Percentiles rank a stretch among this genome's conserved stretches.
These are phyloP conservation scores for Fusarium sp. DNA, from an alignment of 2,329 filamentous ascomycete species.

Conservation along the genomic window DNA sequence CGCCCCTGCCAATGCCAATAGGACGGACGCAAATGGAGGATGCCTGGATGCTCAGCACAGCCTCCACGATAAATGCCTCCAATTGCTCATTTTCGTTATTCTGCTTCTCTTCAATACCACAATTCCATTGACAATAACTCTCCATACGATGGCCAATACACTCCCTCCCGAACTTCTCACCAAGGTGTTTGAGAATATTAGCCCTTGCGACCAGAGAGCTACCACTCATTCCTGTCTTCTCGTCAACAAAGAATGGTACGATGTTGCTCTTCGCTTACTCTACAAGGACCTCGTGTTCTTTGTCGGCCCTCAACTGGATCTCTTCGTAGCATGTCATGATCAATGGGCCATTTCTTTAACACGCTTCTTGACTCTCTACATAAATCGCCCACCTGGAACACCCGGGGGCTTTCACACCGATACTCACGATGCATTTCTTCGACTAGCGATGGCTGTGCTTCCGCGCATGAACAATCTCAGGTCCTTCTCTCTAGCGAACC, in stretches of 20 bases:
- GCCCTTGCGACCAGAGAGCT: too few species aligned
- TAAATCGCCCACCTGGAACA: not conserved
- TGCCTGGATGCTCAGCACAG: not conserved
- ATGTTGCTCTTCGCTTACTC: not conserved
- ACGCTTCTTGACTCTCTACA: not conserved
- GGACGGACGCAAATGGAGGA: not conserved
- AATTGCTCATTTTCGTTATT: accelerated
- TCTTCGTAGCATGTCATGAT: not conserved
- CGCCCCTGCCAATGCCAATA: not conserved
- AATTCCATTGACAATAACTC: accelerated
- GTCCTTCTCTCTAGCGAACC: not conserved
- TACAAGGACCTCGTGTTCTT: not conserved
- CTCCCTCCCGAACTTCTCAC: not conserved
- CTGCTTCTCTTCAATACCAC: accelerated
- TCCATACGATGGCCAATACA: not conserved
- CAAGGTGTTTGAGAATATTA: not conserved
- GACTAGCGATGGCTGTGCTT: not conserved
- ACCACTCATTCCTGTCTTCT: not conserved
- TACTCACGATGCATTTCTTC: accelerated
- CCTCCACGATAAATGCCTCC: not conserved
- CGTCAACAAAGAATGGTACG: not conserved
- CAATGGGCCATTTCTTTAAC: not conserved
- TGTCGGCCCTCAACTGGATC: not conserved
- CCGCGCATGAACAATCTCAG: not conserved
- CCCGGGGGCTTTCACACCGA: not conserved